Evolutionary conservation across 2,329 filamentous ascomycete genomes (phyloP).

Genomic region (Hirsutella thompsonii): DNA sequence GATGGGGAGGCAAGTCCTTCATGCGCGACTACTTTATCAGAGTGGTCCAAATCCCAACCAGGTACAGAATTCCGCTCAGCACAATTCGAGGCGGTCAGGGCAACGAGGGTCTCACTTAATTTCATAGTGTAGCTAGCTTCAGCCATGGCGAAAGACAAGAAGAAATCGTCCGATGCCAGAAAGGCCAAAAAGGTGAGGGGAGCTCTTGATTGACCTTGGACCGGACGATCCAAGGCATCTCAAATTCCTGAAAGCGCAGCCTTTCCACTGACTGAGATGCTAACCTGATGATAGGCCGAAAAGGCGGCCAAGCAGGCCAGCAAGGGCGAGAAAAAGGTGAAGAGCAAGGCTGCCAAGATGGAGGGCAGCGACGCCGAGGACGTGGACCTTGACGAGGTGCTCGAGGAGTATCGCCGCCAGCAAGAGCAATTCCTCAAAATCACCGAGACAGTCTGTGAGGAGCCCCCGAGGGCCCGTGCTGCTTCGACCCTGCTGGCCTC

Average conservation of each 20-base stretch:
- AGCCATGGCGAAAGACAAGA: constrained; percentile 39
- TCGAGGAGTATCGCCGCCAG: constrained; percentile 84
- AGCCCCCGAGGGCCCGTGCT: constrained; percentile 64
- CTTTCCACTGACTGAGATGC: no score
- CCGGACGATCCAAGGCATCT: no score
- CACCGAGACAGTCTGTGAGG: constrained; percentile 61
- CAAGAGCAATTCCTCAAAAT: constrained; percentile 93
- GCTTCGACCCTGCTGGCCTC: constrained; percentile 76
- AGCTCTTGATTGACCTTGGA: no score
- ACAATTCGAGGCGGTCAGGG: no score
- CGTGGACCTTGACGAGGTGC: constrained; percentile 81
- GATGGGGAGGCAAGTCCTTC: no score
- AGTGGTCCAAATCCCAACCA: no score
- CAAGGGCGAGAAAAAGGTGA: constrained; percentile 79
- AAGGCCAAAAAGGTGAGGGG: constrained; percentile 33
- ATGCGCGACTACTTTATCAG: no score
- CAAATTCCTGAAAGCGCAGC: no score
- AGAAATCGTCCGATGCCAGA: constrained; percentile 33
- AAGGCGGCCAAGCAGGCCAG: constrained; percentile 72
- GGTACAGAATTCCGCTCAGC: no score
- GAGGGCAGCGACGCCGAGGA: constrained; percentile 86
- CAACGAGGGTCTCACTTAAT: no score
- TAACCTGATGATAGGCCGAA: constrained; percentile 28
- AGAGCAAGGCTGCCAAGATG: constrained; percentile 53
- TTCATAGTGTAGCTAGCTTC: no score